These are phyloP conservation scores for Pelargonium cotyledonis DNA, from an alignment of 441 rosid genomes.

Conservation along the genomic window DNA sequence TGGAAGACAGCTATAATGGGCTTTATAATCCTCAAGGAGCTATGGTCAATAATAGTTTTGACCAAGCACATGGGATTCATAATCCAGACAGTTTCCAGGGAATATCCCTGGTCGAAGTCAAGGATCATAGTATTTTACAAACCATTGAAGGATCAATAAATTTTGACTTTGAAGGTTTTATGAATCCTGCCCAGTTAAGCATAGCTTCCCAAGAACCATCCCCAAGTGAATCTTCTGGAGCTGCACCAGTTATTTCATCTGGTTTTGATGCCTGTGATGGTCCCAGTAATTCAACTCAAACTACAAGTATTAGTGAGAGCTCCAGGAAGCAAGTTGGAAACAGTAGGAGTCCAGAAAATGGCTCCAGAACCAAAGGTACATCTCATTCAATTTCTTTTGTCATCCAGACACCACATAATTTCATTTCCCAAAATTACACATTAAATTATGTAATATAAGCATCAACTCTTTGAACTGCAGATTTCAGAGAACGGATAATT, in stretches of 20 bases:
- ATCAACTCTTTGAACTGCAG: slow-evolving; percentile 29
- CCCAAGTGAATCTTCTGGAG: slow-evolving; percentile 59
- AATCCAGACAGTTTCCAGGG: slow-evolving; percentile 27
- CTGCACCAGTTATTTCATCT: slow-evolving; percentile 58
- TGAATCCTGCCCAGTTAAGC: slow-evolving; percentile 33
- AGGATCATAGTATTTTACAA: slow-evolving; percentile 23
- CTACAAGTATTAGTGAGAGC: slow-evolving; percentile 44
- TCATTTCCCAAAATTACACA: background rate
- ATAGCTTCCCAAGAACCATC: slow-evolving; percentile 54
- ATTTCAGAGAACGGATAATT: slow-evolving; percentile 46
- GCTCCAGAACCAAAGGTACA: slow-evolving; percentile 44
- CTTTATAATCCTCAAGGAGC: slow-evolving; percentile 31
- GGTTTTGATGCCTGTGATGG: slow-evolving; percentile 56
- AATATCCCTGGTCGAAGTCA: slow-evolving; percentile 25
- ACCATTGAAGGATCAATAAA: slow-evolving; percentile 32
- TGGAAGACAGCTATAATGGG: slow-evolving; percentile 33
- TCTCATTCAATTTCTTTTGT: background rate
- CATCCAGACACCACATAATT: background rate
- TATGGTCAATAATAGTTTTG: slow-evolving; percentile 23
- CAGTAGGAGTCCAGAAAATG: slow-evolving; percentile 34
- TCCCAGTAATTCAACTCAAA: slow-evolving; percentile 54
- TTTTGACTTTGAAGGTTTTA: slow-evolving; percentile 43
- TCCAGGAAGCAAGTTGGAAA: slow-evolving; percentile 43
- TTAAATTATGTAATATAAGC: slow-evolving; percentile 1
- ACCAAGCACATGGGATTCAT: slow-evolving; percentile 27